phyloP scores from a whole-genome alignment of 768 basidiomycete genomes.

The Vararia minispora region DNA sequence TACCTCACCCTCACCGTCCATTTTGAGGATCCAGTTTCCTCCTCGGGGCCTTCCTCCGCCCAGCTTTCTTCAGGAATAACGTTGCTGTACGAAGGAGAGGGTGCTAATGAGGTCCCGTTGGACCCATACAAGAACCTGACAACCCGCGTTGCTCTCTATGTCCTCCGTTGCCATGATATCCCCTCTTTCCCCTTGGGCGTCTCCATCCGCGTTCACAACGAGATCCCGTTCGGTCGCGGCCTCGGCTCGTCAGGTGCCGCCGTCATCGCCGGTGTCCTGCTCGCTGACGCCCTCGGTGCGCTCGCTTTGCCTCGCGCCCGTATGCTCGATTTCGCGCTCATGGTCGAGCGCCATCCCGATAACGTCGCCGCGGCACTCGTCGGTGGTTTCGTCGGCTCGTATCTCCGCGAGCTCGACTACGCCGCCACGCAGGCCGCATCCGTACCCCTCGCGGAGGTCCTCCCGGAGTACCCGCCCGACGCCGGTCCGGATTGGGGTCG shows the following conservation, averaged over 20 bases:
- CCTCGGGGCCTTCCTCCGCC: conserved; percentile 23
- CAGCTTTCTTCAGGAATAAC: conserved; percentile 41
- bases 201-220: conserved; percentile 70
- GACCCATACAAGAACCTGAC: conserved; percentile 95
- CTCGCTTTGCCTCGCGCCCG: conserved; percentile 60
- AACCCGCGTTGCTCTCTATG: conserved; percentile 94
- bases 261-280: conserved; percentile 93
- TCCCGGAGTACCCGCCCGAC: conserved; percentile 92
- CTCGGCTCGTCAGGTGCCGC: conserved; percentile 97
- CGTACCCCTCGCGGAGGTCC: conserved; percentile 90
- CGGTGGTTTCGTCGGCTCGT: conserved; percentile 95
- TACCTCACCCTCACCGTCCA: conserved; percentile 67
- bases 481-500: conserved; percentile 88
- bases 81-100: conserved; percentile 83
- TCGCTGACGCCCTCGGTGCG: conserved; percentile 74
- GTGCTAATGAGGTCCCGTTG: conserved; percentile 83
- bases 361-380: conserved; percentile 97
- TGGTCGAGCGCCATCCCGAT: conserved; percentile 99
- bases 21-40: conserved; percentile 19
- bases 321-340: conserved; percentile 90
- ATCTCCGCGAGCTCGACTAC: conserved; percentile 80
- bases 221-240: conserved; percentile 97
- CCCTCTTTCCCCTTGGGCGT: conserved; percentile 67
- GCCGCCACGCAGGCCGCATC: conserved; percentile 74
- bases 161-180: conserved; percentile 82